A percentile compares a stretch with the other conserved stretches of the same genome.
Conservation (phyloP, 192 early-diverging fungal species). For the Dissophora ornata region DNA sequence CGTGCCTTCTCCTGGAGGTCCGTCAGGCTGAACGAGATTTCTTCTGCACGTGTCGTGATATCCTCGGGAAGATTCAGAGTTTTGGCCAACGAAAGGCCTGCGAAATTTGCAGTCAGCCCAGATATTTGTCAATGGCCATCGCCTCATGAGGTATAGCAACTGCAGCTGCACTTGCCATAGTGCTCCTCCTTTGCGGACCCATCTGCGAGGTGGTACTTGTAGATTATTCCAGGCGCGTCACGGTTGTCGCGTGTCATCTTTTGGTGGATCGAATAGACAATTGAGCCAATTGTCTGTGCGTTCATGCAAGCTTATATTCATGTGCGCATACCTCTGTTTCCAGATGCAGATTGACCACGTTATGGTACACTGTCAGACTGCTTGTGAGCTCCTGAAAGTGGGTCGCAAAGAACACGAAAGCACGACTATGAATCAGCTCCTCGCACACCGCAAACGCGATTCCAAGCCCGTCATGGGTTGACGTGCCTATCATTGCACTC, state of each 20-base stretch:
- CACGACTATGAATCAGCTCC: conserved; percentile 65
- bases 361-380: conserved; percentile 63
- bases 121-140: background rate
- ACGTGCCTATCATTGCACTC: conserved; percentile 59
- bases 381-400: conserved; percentile 79
- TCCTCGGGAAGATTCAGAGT: conserved; percentile 41
- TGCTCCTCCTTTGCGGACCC: conserved; percentile 59
- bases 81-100: conserved; percentile 61
- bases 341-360: conserved; percentile 70
- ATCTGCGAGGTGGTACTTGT: conserved; percentile 58
- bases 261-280: background rate
- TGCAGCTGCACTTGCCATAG: conserved; percentile 48
- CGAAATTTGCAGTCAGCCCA: background rate
- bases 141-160: background rate
- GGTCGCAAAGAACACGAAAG: conserved; percentile 79
- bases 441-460: conserved; percentile 82
- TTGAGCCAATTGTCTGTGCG: conserved; percentile 9
- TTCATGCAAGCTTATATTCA: background rate
- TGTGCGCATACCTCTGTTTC: conserved; percentile 52
- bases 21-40: conserved; percentile 40
- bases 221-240: conserved; percentile 43
- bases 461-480: conserved; percentile 75
- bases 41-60: conserved; percentile 42
- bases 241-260: conserved; percentile 13
- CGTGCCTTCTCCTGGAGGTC: conserved; percentile 44